Evolutionary conservation across 805 yeast genomes (phyloP).

Genomic region (Wickerhamomyces chambardii): DNA sequence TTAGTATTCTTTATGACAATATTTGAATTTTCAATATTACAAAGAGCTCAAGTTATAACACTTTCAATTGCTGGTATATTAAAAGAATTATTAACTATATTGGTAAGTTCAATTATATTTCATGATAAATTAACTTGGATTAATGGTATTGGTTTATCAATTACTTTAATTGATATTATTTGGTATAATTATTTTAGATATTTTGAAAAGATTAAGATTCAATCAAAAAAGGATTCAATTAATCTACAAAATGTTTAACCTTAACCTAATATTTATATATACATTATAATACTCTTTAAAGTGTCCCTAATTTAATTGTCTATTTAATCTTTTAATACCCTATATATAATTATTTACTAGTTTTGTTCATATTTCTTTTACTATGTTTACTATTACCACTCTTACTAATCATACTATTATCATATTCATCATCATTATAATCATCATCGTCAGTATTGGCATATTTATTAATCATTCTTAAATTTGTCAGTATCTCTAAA

Average conservation of each 20-base stretch:
- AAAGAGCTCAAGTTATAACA: constrained; percentile 78
- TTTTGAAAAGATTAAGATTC: constrained; percentile 11
- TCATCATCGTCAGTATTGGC: no score
- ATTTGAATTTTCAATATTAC: constrained; percentile 76
- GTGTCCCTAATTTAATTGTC: no score
- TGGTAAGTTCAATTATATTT: constrained; percentile 57
- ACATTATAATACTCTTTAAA: no score
- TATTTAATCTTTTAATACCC: no score
- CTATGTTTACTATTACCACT: no score
- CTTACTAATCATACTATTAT: no score
- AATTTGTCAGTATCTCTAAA: neutral
- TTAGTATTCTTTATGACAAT: constrained; percentile 86
- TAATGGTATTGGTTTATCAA: constrained; percentile 63
- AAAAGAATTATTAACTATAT: constrained; percentile 82
- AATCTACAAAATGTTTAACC: no score
- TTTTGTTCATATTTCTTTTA: no score
- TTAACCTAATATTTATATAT: no score
- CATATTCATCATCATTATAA: no score
- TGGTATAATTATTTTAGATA: constrained; percentile 74
- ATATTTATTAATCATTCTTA: no score
- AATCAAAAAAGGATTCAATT: constrained; percentile 3
- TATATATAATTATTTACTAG: no score
- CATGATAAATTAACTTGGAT: constrained; percentile 61
- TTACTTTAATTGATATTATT: constrained; percentile 71
- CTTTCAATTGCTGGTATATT: constrained; percentile 87